Evolutionary conservation across 805 yeast genomes (phyloP).

Genomic region (Ogataea angusta): DNA sequence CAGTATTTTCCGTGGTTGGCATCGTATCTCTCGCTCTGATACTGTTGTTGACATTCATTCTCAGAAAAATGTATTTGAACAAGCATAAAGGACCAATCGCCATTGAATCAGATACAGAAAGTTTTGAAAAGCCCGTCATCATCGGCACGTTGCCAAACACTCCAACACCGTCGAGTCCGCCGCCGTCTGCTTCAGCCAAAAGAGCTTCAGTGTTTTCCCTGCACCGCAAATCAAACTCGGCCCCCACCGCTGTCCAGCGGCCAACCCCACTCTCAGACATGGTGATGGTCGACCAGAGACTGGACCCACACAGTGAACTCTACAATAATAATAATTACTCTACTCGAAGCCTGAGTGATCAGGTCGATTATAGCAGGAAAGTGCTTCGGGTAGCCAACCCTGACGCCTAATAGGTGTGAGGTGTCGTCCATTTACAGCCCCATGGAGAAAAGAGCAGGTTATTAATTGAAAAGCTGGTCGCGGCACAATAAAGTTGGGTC

Average conservation of each 20-base stretch:
- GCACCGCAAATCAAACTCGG: slow-evolving; percentile 9
- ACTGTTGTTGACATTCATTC: slow-evolving; percentile 40
- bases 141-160: slow-evolving; percentile 9
- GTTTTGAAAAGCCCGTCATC: slow-evolving; percentile 20
- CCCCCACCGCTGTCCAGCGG: slow-evolving; percentile 4
- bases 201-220: slow-evolving; percentile 6
- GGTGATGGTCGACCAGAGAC: slow-evolving; percentile 51
- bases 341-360: slow-evolving; percentile 48
- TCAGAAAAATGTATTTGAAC: slow-evolving; percentile 16
- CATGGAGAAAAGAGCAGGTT: background rate
- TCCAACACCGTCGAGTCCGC: slow-evolving; percentile 2
- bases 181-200: slow-evolving; percentile 1
- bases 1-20: slow-evolving; percentile 80
- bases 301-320: slow-evolving; percentile 55
- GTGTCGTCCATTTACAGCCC: background rate
- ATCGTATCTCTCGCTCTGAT: slow-evolving; percentile 49
- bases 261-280: slow-evolving; percentile 1
- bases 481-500: background rate
- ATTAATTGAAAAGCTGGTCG: too few species aligned
- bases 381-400: slow-evolving; percentile 54
- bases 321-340: slow-evolving; percentile 46
- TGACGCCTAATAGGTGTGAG: slow-evolving; percentile 12
- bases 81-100: slow-evolving; percentile 5
- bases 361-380: slow-evolving; percentile 54
- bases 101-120: slow-evolving; percentile 24